phyloP scores from a whole-genome alignment of 2,329 filamentous ascomycete species.

The Colletotrichum somersetense region DNA sequence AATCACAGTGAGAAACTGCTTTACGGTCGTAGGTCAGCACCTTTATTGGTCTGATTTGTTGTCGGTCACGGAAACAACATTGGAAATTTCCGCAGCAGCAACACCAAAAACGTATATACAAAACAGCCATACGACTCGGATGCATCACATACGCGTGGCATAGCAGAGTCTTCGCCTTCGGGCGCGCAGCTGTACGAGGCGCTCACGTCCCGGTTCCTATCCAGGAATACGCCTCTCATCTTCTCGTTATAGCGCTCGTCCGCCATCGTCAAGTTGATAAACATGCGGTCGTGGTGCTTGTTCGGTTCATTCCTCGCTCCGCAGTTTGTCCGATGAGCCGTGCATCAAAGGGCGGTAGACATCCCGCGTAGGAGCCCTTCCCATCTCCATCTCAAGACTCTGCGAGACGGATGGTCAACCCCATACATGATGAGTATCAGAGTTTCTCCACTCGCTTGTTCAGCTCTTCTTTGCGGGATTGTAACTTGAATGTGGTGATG shows the following conservation, averaged over 20 bases:
- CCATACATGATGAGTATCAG: too few relatives aligned
- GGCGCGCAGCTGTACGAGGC: not conserved
- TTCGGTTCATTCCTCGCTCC: conserved; percentile 54
- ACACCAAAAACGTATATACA: too few relatives aligned
- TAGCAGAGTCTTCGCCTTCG: not conserved
- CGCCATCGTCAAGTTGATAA: conserved; percentile 61
- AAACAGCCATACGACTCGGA: not conserved
- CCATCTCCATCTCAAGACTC: conserved; percentile 48
- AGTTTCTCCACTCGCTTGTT: conserved; percentile 44
- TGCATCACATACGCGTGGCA: not conserved
- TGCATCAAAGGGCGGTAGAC: conserved; percentile 54
- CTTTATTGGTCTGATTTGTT: too few relatives aligned
- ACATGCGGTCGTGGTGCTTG: conserved; percentile 61
- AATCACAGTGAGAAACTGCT: not conserved
- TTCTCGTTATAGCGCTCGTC: conserved; percentile 62
- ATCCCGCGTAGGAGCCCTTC: conserved; percentile 61
- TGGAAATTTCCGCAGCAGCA: not conserved
- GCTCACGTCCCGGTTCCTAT: conserved; percentile 60
- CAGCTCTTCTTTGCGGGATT: conserved; percentile 60
- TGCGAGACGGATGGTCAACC: not conserved
- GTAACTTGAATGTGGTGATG: conserved; percentile 57
- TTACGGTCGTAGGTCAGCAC: too few relatives aligned
- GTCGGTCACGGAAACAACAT: not conserved
- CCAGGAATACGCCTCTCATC: conserved; percentile 62
- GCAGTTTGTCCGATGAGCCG: conserved; percentile 47